phyloP scores from a whole-genome alignment of 179 eudicot species.

The Amaranthus tricolor region DNA sequence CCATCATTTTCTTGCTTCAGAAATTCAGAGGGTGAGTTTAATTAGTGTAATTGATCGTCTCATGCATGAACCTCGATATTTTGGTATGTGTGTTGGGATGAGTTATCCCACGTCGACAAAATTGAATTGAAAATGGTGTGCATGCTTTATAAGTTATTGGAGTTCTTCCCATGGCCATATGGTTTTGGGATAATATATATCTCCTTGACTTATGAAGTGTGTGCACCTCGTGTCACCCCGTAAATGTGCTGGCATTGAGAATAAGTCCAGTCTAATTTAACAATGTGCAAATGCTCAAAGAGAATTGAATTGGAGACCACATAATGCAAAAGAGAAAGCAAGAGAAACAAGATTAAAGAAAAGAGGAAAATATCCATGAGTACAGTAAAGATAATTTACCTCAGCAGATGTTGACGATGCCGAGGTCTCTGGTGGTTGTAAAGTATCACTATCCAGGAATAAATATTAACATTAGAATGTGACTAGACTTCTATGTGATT shows the following conservation, averaged over 20 bases:
- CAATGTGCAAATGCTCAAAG: neutral
- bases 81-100: too few species aligned
- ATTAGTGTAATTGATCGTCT: neutral
- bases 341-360: neutral
- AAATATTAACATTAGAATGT: neutral
- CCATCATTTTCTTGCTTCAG: neutral
- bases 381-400: constrained; percentile 11
- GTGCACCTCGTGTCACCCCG: too few species aligned
- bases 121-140: too few species aligned
- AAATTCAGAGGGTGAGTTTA: neutral
- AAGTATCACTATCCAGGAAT: constrained; percentile 16
- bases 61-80: neutral
- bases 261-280: too few species aligned
- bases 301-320: neutral
- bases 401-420: constrained; percentile 17
- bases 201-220: too few species aligned
- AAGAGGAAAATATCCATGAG: neutral
- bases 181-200: too few species aligned
- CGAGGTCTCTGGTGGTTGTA: constrained; percentile 15
- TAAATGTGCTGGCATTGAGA: too few species aligned
- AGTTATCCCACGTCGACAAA: too few species aligned
- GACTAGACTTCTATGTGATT: neutral
- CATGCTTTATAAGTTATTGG: too few species aligned
- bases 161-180: too few species aligned
- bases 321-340: neutral